Base-by-base conservation (phyloP, 73 alveolate genomes). In the Paramecium octaurelia region DNA sequence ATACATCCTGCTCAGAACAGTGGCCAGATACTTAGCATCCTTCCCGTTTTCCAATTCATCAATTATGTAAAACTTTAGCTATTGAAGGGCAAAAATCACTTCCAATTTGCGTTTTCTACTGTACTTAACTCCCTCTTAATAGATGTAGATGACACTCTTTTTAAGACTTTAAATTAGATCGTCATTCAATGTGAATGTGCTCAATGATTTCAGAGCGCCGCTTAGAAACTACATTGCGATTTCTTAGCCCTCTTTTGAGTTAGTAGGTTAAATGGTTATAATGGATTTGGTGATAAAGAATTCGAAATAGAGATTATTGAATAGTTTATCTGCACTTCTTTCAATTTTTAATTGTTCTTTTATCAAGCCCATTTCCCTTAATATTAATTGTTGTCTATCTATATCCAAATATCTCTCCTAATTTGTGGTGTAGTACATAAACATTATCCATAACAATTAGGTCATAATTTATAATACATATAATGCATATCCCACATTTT, bases 171-270 rank as follows among this genome's bases (percentile, higher is more conserved):
- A 12, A 9, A 80, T 23, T 23, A 80, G 14, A 44, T 80, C 91
- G n/a, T 44, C 75, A 46, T 80, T 80, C 2, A 46, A 10, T 4
- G 76, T 80, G 23, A 80, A 80, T 6, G 91, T 44, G 9, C 48
- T 12, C 1, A 31, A 29, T 38, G 91, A 21, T 80, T 80, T 44
- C 0, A 80, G 18, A 24, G 57, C 46, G 2, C 73, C 91, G 3
- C 50, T 20, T 46, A 27, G 12, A 44, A 42, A 42, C 16, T 80
- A 80, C 4, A 40, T 0, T 46, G 44, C 43, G 7, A 80, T 80
- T 80, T 80, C 91, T 44, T 44, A 71, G 9, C 36, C 50, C 14
- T 80, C 91, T 23, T 80, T 80, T 20, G 91, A 44, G 23, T 80
- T 42, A 4, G 75, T 48, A 0, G 91, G 91, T 24, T 18, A 4